Evolutionary conservation across 345 rosid genomes (phyloP), one percentile per base, ranked within the genome.

Genomic region (Gossypium bickii): DNA sequence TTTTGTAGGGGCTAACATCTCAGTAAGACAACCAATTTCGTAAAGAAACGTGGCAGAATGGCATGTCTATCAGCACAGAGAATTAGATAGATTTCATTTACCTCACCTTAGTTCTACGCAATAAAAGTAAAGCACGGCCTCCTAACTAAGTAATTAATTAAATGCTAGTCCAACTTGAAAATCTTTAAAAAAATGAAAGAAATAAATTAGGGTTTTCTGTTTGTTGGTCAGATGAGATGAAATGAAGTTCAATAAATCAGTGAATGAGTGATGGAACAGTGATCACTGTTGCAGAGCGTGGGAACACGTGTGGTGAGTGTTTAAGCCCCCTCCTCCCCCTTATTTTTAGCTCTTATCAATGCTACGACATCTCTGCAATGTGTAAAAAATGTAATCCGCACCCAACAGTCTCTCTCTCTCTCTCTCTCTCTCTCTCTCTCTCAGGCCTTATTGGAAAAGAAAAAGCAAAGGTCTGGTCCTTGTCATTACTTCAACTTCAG

Each of bases 361-460:
- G 25, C 12, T 20, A 4, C 18, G 63, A 18, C 16, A 34, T 72
- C 9, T 45, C 61, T 49, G 70, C 70, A 49, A 49, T 18, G 52
- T 24, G 61, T 20, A 7, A 15, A 51, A 74, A 56, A 9, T 56
- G 65, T 65, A 67, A 67, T 27, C 72, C 44, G 44, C 49, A 27
- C 51, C 55, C 57, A 38, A 62, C 65, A 77, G 57, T 61, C 61
- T 60, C 64, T 59, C 64, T 59, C 64, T 57, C 77, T 61, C 22
- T 24, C 27, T 20, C 2, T 68, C 22, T 24, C 60, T 74, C 20
- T 20, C 20, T 20, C 20, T 20, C 20, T n/a, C 62, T 57, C 77
- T 61, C 22, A 57, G 76, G 63, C 74, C 77, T 77, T 79, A 83
- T 83, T 79, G 83, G 88, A 64, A 87, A 87, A 87, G 86, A 82